Base-by-base conservation (phyloP, 2,329 filamentous ascomycete genomes). In the Pyricularia pennisetigena region DNA sequence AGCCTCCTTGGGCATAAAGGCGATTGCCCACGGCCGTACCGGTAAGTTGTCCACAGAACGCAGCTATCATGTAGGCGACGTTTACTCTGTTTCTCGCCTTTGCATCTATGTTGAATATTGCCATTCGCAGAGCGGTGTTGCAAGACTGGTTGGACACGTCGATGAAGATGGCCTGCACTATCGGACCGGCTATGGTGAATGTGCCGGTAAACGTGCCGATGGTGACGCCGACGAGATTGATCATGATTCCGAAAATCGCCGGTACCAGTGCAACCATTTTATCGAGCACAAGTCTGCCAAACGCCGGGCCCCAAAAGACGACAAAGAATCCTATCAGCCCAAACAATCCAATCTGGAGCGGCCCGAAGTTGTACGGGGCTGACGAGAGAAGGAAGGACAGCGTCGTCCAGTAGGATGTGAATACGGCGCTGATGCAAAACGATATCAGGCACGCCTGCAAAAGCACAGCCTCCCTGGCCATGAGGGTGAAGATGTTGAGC, bases 21-120 rank as follows among this genome's bases (percentile, higher is more conserved):
- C 80, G 76, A 70, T 85, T 86, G 0, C 86, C 85, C 4, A 86
- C 85, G 1, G 85, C 82, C 0, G 88, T 89, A 0, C 91, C 91
- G 1, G 88, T 88, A 64, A 95, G 72, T 79, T 95, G 92, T 0
- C 92, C 92, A 30, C 85, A 87, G 73, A 94, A 94, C 0, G 86
- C 87, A 8, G 84, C 83, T 0, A 93, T 83, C 92, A 94, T 95
- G 74, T 93, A 95, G 0, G 88, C 90, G 0, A 91, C 93, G 74
- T 95, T 95, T 28, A 94, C 85, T 3, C 92, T 79, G 77, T 93
- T 95, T 4, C 90, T 79, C 0, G 88, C 88, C 69, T 86, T 88
- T 0, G 91, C 88, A 67, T 90, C 89, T 26, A 94, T 87, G 1
- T 81, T 78, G 72, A 92, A 94, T 24, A 95, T 90, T 4, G 86